Base-by-base conservation (phyloP, 73 alveolate genomes). In the Paramecium primaurelia region DNA sequence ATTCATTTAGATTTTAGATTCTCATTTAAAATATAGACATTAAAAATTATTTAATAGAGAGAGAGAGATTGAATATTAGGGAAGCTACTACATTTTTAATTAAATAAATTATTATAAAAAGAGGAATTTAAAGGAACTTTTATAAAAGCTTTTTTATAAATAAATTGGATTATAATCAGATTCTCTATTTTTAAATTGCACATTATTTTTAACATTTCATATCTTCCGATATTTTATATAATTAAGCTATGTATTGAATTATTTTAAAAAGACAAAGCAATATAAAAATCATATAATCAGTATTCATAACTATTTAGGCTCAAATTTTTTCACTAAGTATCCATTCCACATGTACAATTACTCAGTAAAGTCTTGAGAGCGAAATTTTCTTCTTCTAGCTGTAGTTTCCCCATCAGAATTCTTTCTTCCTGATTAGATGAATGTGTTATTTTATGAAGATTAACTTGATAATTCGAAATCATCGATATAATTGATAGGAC, bases 311-410 rank as follows among this genome's bases (percentile, higher is more conserved):
- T 64, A 64, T 64, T 64, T 64, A 32, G 42, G 84, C 9, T 64
- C 84, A 10, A 64, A 64, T 64, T 64, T 64, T 64, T 64, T 64
- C 42, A 64, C 49, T 64, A 64, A 64, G 84, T 64, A 64, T 26
- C 11, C 84, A 34, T 64, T 64, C 84, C 84, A 64, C 51, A 64
- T 28, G 47, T 64, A 64, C 11, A 64, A 34, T 64, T 34, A 32
- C 84, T 64, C 84, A 28, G 84, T 64, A 64, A 64, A 64, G 47
- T 64, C 84, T 32, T 64, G 84, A 32, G 84, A 64, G 9, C 49
- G 49, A 64, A 64, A 64, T 28, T 64, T 64, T 28, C 49, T 28
- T 32, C 84, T 28, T 32, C 49, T 28, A 0, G 26, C 49, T 64
- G 84, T 64, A 28, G 26, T 64, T 28, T 64, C 84, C 9, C 51